These are phyloP conservation scores for Meira miltonrushii DNA, from an alignment of 1,284 basidiomycete species.

Conservation along the genomic window DNA sequence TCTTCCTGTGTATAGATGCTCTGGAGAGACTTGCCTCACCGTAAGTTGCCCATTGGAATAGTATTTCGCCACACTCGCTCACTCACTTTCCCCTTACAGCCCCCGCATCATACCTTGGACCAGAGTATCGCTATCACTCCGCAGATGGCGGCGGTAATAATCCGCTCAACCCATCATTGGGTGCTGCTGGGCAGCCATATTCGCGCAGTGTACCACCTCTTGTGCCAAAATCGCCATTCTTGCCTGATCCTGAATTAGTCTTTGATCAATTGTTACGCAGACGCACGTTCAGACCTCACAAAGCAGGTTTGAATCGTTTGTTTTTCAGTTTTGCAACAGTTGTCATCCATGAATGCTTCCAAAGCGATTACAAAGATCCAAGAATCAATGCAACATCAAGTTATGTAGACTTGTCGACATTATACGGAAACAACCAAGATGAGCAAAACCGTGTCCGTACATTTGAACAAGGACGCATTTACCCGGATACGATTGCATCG, in stretches of 20 bases:
- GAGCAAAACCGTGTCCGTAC: constrained; percentile 60
- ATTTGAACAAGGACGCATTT: constrained; percentile 56
- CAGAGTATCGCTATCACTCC: constrained; percentile 34
- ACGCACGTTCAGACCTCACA: constrained; percentile 22
- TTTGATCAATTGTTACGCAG: constrained; percentile 16
- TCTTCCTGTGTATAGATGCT: constrained; percentile 58
- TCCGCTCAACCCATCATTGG: constrained; percentile 64
- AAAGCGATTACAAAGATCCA: constrained; percentile 25
- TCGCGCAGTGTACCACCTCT: constrained; percentile 66
- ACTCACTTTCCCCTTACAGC: not conserved
- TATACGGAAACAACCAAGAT: constrained; percentile 62
- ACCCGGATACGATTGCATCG: constrained; percentile 64
- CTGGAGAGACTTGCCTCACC: constrained; percentile 6
- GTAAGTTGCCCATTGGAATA: not conserved
- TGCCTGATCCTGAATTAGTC: constrained; percentile 55
- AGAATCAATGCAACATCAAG: constrained; percentile 65
- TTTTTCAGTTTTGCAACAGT: constrained; percentile 42
- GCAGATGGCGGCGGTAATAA: constrained; percentile 61
- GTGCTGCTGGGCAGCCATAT: constrained; percentile 69
- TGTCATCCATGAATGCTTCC: constrained; percentile 45
- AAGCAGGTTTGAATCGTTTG: constrained; percentile 34
- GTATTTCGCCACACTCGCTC: not conserved
- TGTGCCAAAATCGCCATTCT: constrained; percentile 36
- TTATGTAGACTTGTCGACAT: constrained; percentile 70
- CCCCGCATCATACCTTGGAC: constrained; percentile 64